Evolutionary conservation across 2,329 filamentous ascomycete species (phyloP).

Genomic region (Rasamsonia emersonii): DNA sequence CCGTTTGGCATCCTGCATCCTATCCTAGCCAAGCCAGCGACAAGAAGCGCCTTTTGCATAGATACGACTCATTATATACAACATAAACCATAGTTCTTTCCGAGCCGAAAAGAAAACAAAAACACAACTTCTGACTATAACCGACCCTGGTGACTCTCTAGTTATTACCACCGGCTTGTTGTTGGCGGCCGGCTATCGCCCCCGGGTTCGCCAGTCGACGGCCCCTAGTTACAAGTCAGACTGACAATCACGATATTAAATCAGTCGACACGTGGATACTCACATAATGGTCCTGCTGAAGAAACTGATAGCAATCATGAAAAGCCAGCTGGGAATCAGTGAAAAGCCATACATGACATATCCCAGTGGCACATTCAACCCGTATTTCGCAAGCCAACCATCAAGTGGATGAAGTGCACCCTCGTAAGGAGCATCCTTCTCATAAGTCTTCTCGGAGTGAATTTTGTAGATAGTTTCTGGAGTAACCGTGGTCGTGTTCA

Average conservation of each 20-base stretch:
- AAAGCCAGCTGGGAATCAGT: slow-evolving; percentile 53
- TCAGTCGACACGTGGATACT: slow-evolving; percentile 19
- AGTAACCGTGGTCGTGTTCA: slow-evolving; percentile 52
- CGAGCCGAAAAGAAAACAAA: too few species aligned
- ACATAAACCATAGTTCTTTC: slow-evolving; percentile 12
- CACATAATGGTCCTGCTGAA: slow-evolving; percentile 54
- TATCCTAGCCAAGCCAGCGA: slow-evolving; percentile 11
- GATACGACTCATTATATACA: slow-evolving; percentile 25
- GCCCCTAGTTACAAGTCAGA: slow-evolving; percentile 14
- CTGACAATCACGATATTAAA: too few species aligned
- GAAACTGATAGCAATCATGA: slow-evolving; percentile 57
- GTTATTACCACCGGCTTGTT: slow-evolving; percentile 12
- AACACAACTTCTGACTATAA: too few species aligned
- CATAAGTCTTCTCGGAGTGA: slow-evolving; percentile 48
- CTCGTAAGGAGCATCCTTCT: slow-evolving; percentile 45
- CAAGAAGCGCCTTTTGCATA: slow-evolving; percentile 11
- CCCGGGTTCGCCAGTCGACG: slow-evolving; percentile 20
- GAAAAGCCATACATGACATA: slow-evolving; percentile 50
- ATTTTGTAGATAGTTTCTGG: slow-evolving; percentile 49
- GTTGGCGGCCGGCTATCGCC: slow-evolving; percentile 5
- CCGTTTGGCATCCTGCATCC: too few species aligned
- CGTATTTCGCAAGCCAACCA: slow-evolving; percentile 45
- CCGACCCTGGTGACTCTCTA: slow-evolving; percentile 13
- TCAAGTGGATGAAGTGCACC: slow-evolving; percentile 55
- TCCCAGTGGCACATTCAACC: slow-evolving; percentile 46